Percentiles rank a stretch among this genome's conserved stretches.
phyloP scores from a whole-genome alignment of 441 rosid genomes.

The Euphorbia celastroides region DNA sequence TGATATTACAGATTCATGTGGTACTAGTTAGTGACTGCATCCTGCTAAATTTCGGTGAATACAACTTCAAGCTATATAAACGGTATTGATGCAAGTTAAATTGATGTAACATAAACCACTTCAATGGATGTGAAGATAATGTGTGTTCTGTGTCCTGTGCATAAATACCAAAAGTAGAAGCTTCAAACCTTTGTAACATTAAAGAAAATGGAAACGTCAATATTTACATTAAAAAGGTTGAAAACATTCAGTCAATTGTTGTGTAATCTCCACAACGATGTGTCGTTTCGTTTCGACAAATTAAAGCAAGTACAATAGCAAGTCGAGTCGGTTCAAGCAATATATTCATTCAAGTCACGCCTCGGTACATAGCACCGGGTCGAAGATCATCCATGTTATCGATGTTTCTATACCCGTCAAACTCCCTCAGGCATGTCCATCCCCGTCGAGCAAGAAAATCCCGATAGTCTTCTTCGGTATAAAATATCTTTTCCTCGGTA shows the following conservation, averaged over 20 bases:
- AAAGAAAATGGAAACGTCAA: neutral
- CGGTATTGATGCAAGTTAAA: no score
- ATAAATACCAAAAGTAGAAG: no score
- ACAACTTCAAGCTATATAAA: no score
- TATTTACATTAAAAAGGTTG: neutral
- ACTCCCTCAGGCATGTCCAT: conserved; percentile 76
- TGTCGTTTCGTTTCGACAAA: neutral
- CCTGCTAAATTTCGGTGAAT: no score
- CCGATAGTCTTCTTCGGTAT: conserved; percentile 82
- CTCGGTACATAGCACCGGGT: conserved; percentile 63
- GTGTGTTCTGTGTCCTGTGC: no score
- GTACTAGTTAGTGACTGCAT: no score
- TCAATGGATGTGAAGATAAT: no score
- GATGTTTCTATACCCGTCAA: conserved; percentile 72
- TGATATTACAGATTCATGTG: no score
- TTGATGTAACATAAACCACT: no score
- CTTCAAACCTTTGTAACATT: neutral
- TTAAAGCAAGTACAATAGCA: neutral
- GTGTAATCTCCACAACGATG: conserved; percentile 3
- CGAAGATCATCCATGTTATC: conserved; percentile 90
- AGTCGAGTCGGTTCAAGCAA: neutral
- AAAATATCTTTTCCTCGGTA: conserved; percentile 77
- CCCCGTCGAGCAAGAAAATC: conserved; percentile 72
- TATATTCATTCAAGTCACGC: conserved; percentile 40
- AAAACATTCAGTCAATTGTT: neutral